Base-by-base conservation (phyloP, 2,329 filamentous ascomycete genomes). In the Nemania sp. region DNA sequence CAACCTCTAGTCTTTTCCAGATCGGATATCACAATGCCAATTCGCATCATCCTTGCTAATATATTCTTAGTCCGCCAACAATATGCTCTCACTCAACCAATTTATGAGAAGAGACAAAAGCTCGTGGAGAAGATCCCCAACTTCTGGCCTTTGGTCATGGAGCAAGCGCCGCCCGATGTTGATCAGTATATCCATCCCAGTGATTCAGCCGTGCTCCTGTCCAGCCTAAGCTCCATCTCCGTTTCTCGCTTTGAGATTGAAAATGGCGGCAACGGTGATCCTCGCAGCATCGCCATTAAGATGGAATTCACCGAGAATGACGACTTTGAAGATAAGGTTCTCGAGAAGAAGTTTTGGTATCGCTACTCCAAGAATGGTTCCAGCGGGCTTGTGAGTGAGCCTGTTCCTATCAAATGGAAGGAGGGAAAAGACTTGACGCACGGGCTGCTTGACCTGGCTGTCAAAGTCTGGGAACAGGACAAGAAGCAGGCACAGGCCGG, bases 61-160 rank as follows among this genome's bases (percentile, higher is more conserved):
- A 49, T 10, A 7, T 49, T 57, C 41, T 13, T 77, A 94, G 92
- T 94, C 77, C 90, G 92, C 77, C 86, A 91, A 77, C 90, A 94
- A 79, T 87, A 91, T 74, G 82, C 86, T 72, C 85, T 94, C 74
- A 87, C 88, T 76, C 84, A 85, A 69, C 86, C 91, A 52, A 87
- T 97, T 69, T 97, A 93, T 84, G 85, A 87, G 75, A 92, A 92
- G 82, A 93, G 95, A 78, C 85, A 88, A 72, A 86, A 88, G 74
- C 81, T 93, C 71, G 84, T 96, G 72, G 81, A 87, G 71, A 85
- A 90, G 77, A 94, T 98, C 77, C 88, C 89, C 74, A 89, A 93
- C 83, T 99, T 98, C 88, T 98, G 96, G 96, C 86, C 93, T n/a
- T 88, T 97, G 66, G 94, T 98, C 65, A 87, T 98, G 79, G 93